A percentile compares a stretch with the other conserved stretches of the same genome.
Conservation (phyloP, 2,329 filamentous ascomycete species). For the Epichloe uncinata region DNA sequence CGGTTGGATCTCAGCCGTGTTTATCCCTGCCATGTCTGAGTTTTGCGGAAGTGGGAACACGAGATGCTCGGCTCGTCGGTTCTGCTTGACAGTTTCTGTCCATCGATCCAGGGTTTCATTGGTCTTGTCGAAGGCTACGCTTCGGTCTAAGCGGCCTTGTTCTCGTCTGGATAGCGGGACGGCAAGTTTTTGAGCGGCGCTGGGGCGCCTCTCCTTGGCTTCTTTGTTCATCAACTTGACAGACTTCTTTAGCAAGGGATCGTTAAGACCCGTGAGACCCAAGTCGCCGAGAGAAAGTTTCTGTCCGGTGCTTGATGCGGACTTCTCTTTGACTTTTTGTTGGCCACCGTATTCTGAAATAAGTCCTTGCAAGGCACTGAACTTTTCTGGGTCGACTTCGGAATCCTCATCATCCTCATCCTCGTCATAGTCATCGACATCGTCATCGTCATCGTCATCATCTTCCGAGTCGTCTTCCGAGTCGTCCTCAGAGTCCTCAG, state of each 20-base stretch:
- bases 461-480: too few species aligned
- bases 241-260: slow-evolving; percentile 64
- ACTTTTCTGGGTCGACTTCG: slow-evolving; percentile 37
- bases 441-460: too few species aligned
- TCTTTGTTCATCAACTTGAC: slow-evolving; percentile 61
- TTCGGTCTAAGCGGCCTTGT: slow-evolving; percentile 72
- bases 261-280: slow-evolving; percentile 54
- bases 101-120: slow-evolving; percentile 84
- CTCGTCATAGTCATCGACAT: slow-evolving; percentile 21
- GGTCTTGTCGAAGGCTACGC: slow-evolving; percentile 75
- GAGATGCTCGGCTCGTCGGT: slow-evolving; percentile 81
- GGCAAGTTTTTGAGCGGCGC: slow-evolving; percentile 52
- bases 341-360: slow-evolving; percentile 57
- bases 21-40: slow-evolving; percentile 44
- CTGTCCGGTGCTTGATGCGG: slow-evolving; percentile 35
- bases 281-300: slow-evolving; percentile 69
- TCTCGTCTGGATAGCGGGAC: slow-evolving; percentile 75
- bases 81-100: slow-evolving; percentile 91
- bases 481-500: slow-evolving; percentile 28
- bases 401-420: slow-evolving; percentile 39
- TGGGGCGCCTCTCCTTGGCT: slow-evolving; percentile 33
- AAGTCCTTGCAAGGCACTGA: slow-evolving; percentile 53
- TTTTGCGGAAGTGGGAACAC: slow-evolving; percentile 73
- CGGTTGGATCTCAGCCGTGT: slow-evolving; percentile 51
- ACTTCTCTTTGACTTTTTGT: slow-evolving; percentile 35